Percentiles rank a stretch among this genome's conserved stretches.
Evolutionary conservation across 2,329 filamentous ascomycete species (phyloP).

Genomic region (Colletotrichum musae): DNA sequence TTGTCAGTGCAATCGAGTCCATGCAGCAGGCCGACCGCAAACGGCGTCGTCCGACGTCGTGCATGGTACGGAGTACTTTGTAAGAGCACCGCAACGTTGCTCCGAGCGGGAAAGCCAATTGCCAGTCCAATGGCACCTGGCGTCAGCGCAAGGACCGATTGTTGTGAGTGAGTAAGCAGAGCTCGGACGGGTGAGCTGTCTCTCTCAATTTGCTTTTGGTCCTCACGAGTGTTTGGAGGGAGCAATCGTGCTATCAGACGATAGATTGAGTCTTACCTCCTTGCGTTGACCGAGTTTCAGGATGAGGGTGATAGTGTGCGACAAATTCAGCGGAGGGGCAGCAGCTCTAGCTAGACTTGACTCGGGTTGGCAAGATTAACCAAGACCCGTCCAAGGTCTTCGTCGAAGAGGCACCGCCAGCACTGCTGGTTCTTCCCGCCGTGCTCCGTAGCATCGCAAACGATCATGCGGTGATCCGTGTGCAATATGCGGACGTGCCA

Average conservation of each 20-base stretch:
- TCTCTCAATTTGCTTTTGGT: constrained; percentile 11
- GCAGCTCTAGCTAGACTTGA: constrained; percentile 23
- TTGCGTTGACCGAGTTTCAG: constrained; percentile 32
- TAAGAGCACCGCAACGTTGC: constrained; percentile 17
- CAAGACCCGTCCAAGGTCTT: not conserved
- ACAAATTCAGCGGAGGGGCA: not conserved
- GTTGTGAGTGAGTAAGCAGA: not conserved
- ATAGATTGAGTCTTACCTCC: constrained; percentile 20
- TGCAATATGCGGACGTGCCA: not conserved
- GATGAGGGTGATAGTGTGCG: constrained; percentile 15
- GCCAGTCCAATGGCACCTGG: not conserved
- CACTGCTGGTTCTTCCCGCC: constrained; percentile 4
- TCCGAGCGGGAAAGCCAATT: constrained; percentile 4
- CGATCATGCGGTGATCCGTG: constrained; percentile 17
- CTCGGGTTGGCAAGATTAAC: not conserved
- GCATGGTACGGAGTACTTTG: no score
- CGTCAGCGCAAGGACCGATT: constrained; percentile 5
- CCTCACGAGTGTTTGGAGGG: constrained; percentile 32
- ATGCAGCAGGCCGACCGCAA: constrained; percentile 25
- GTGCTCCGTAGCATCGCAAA: constrained; percentile 10
- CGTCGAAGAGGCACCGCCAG: not conserved
- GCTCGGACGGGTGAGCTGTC: constrained; percentile 5
- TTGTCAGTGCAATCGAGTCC: constrained; percentile 14
- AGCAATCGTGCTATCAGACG: constrained; percentile 20
- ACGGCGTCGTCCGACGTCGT: constrained; percentile 17